Conservation (phyloP, 2,329 filamentous ascomycete genomes). For the Phialophora verrucosa region DNA sequence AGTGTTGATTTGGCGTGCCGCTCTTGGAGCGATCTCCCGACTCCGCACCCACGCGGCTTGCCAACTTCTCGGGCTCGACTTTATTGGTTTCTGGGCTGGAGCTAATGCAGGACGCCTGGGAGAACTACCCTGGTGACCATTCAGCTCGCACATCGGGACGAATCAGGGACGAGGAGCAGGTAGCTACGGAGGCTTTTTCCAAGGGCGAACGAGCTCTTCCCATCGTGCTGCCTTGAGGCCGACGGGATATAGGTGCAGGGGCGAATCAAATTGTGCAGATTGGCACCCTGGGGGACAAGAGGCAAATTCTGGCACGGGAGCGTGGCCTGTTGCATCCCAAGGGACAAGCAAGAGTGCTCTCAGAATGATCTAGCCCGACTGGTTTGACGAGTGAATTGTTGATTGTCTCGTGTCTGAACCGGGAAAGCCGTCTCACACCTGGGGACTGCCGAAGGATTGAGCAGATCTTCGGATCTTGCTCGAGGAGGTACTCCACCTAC, state of each 20-base stretch:
- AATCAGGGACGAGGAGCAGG: background rate
- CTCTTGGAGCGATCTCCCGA: background rate
- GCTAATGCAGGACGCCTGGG: slow-evolving; percentile 4
- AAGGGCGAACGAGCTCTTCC: background rate
- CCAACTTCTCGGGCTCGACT: background rate
- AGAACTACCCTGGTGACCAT: background rate
- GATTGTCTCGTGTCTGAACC: background rate
- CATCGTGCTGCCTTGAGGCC: background rate
- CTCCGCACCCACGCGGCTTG: background rate
- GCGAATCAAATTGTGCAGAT: background rate
- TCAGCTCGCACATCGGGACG: background rate
- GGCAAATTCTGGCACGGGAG: too few species aligned
- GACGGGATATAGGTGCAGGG: too few species aligned
- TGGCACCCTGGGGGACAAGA: background rate
- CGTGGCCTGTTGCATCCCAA: background rate
- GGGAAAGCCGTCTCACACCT: background rate
- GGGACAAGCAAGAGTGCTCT: background rate
- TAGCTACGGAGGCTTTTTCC: background rate
- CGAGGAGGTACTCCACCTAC: background rate
- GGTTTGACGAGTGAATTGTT: background rate
- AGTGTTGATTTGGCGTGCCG: background rate
- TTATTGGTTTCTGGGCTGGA: background rate
- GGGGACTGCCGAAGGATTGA: background rate
- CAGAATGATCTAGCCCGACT: background rate
- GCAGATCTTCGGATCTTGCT: background rate